These are phyloP conservation scores for Acer negundo DNA, from an alignment of 345 rosid species.

Conservation along the genomic window DNA sequence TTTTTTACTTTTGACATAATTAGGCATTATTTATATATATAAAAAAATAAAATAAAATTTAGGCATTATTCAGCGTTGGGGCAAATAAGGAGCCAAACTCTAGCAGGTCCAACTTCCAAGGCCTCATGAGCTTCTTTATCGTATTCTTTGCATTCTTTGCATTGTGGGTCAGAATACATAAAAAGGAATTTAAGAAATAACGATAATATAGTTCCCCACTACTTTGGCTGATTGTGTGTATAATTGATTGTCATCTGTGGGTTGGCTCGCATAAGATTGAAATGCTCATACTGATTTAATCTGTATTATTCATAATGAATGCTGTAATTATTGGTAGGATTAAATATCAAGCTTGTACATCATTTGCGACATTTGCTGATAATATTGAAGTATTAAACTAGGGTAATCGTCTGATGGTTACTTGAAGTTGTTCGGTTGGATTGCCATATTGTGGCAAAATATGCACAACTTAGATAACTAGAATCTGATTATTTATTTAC, in stretches of 20 bases:
- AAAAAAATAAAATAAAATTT: no score
- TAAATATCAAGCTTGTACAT: not conserved
- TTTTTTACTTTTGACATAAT: not conserved
- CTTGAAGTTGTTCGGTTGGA: not conserved
- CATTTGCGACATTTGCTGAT: not conserved
- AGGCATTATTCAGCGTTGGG: not conserved
- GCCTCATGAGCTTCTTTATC: not conserved
- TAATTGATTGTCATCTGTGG: no score
- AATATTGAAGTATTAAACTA: not conserved
- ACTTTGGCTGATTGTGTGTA: no score
- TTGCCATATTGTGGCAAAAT: not conserved
- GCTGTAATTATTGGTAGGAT: not conserved
- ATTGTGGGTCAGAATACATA: not conserved
- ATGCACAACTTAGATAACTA: not conserved
- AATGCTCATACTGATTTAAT: not conserved
- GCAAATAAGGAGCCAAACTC: not conserved
- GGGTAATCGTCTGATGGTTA: not conserved
- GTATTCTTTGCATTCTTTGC: not conserved
- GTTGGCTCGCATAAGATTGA: not conserved
- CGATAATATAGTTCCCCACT: not conserved
- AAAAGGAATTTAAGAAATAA: not conserved
- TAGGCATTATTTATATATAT: not conserved
- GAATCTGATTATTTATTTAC: no score
- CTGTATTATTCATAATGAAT: not conserved
- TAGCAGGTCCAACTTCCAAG: not conserved